A percentile compares a stretch with the other conserved stretches of the same genome.
Evolutionary conservation across 129 eudicot species (phyloP).

Genomic region (Escallonia rubra): DNA sequence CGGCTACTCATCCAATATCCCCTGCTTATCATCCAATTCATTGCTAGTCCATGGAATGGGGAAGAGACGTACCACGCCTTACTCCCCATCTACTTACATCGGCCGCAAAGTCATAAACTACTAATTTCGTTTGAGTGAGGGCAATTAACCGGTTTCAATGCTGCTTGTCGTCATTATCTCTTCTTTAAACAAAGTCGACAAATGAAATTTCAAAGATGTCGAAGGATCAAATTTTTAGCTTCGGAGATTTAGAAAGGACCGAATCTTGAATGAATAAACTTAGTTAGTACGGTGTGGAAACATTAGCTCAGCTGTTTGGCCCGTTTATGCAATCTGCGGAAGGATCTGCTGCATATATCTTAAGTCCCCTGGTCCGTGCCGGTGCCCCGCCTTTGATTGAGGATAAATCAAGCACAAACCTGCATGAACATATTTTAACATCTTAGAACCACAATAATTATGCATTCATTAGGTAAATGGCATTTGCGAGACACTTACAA

Average conservation of each 20-base stretch:
- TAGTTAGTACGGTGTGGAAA: background rate
- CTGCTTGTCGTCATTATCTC: too few species aligned
- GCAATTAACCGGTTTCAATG: too few species aligned
- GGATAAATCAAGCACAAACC: constrained; percentile 39
- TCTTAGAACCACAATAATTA: background rate
- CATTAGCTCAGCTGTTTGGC: constrained; percentile 10
- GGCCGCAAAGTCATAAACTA: too few species aligned
- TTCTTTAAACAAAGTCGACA: background rate
- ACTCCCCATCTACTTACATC: too few species aligned
- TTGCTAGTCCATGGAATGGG: too few species aligned
- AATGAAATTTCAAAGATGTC: background rate
- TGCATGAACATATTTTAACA: background rate
- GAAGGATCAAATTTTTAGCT: background rate
- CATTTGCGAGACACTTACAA: constrained; percentile 19
- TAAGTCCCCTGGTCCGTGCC: constrained; percentile 43
- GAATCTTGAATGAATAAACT: constrained; percentile 1
- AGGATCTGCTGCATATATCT: constrained; percentile 19
- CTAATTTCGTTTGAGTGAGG: too few species aligned
- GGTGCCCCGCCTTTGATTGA: constrained; percentile 56
- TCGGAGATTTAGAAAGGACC: background rate
- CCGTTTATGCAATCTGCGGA: constrained; percentile 3
- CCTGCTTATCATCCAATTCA: too few species aligned
- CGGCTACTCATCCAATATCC: too few species aligned
- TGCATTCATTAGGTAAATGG: background rate
- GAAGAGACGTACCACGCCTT: too few species aligned